Evolutionary conservation across 805 yeast genomes (phyloP).

Genomic region (Wickerhamiella qilinensis): DNA sequence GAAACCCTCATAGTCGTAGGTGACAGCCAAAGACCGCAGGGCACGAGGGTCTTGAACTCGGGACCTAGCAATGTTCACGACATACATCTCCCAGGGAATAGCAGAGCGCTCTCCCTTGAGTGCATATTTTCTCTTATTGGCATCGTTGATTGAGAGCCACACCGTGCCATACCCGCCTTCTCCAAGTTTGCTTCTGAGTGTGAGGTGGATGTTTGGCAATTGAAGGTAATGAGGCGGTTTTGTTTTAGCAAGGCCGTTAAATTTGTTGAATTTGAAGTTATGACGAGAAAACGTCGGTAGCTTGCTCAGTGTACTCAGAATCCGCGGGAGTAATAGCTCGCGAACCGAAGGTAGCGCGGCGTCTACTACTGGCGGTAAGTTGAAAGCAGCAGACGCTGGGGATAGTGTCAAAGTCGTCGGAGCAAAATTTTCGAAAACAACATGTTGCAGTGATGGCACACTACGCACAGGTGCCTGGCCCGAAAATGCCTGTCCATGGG

Average conservation of each 20-base stretch:
- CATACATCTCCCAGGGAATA: conserved; percentile 68
- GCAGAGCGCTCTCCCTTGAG: conserved; percentile 59
- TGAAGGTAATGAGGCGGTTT: conserved; percentile 1
- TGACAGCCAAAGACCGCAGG: conserved; percentile 30
- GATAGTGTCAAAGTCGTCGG: neutral
- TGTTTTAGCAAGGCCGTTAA: neutral
- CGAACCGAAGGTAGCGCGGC: conserved; percentile 1
- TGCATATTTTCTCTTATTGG: conserved; percentile 42
- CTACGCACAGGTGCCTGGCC: too few species aligned
- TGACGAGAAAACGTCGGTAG: neutral
- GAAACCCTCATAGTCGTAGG: conserved; percentile 37
- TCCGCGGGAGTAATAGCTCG: conserved; percentile 1
- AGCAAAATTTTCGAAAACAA: conserved; percentile 1
- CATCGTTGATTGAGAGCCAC: conserved; percentile 44
- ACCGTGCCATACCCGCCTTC: conserved; percentile 72
- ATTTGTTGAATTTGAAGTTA: neutral
- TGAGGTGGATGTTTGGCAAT: conserved; percentile 2
- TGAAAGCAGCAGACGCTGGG: neutral
- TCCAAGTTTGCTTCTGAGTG: conserved; percentile 34
- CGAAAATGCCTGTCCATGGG: neutral
- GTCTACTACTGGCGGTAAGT: conserved; percentile 3
- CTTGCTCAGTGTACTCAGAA: neutral
- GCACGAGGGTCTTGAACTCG: conserved; percentile 17
- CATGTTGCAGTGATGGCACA: neutral
- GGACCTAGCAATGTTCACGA: conserved; percentile 39